Evolutionary conservation across 106 monocot genomes (phyloP).

Genomic region (Dendrobium huoshanense): DNA sequence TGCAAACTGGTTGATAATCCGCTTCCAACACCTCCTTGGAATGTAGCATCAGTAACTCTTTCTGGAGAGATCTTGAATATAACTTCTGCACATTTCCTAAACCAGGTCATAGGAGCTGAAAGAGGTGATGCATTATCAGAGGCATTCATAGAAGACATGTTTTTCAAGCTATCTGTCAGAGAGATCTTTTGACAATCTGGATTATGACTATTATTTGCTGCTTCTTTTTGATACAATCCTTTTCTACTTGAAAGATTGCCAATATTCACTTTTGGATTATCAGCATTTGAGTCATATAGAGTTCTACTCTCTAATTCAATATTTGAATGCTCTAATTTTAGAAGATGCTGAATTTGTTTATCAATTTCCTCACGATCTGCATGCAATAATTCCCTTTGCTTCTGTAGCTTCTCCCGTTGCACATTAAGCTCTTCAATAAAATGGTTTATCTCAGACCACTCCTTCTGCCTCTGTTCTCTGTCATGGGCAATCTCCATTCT

Average conservation of each 20-base stretch:
- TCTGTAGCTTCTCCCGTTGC: conserved; percentile 84
- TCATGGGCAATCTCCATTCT: conserved; percentile 58
- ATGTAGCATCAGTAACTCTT: conserved; percentile 7
- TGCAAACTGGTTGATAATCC: too few relatives aligned
- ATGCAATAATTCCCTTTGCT: conserved; percentile 75
- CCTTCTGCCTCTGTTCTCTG: conserved; percentile 60
- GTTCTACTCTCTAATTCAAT: conserved; percentile 58
- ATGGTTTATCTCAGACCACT: conserved; percentile 71
- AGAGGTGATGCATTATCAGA: conserved; percentile 23
- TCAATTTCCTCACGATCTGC: conserved; percentile 64
- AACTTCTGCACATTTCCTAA: conserved; percentile 53
- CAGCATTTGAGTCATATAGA: conserved; percentile 12
- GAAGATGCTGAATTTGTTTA: conserved; percentile 49
- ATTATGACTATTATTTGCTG: background rate
- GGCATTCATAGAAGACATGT: background rate
- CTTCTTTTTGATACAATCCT: background rate
- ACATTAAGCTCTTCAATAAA: conserved; percentile 55
- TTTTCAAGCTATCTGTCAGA: background rate
- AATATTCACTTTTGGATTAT: background rate
- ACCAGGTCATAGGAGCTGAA: conserved; percentile 49
- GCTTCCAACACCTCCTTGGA: background rate
- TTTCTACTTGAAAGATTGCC: background rate
- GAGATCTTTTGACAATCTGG: background rate
- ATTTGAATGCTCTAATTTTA: conserved; percentile 40
- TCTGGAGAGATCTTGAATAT: conserved; percentile 57